These are phyloP conservation scores for Sequoiadendron giganteum DNA, from an alignment of 75 land plant species.

Conservation along the genomic window DNA sequence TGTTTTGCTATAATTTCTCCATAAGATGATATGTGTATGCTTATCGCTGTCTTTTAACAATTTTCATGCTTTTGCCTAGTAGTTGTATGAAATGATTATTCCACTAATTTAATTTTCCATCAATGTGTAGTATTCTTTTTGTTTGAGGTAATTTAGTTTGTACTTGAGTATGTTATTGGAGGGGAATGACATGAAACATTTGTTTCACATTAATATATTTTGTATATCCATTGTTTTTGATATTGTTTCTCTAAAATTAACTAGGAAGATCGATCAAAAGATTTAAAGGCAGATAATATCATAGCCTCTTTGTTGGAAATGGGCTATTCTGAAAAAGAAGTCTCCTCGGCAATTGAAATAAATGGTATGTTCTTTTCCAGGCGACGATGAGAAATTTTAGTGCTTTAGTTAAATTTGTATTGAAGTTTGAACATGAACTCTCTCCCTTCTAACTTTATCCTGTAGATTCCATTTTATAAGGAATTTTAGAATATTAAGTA, in stretches of 20 bases:
- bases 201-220: not conserved
- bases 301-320: constrained; percentile 35
- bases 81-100: not conserved
- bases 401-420: not conserved
- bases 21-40: not conserved
- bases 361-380: constrained; percentile 30
- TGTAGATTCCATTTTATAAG: not conserved
- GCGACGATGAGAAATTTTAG: not conserved
- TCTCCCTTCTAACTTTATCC: not conserved
- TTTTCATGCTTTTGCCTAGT: not conserved
- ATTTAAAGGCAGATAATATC: not conserved
- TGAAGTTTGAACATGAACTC: not conserved
- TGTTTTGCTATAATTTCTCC: not conserved
- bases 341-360: constrained; percentile 46
- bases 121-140: not conserved
- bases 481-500: not conserved
- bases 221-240: not conserved
- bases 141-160: not conserved
- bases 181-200: not conserved
- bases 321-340: constrained; percentile 50
- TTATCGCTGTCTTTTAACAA: not conserved
- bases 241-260: not conserved
- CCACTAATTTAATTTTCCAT: not conserved
- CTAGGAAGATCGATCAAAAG: not conserved
- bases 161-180: not conserved